Percentiles rank a stretch among this genome's conserved stretches.
Evolutionary conservation across 495 filamentous ascomycete genomes (phyloP).

Genomic region (Ramalina peruviana): DNA sequence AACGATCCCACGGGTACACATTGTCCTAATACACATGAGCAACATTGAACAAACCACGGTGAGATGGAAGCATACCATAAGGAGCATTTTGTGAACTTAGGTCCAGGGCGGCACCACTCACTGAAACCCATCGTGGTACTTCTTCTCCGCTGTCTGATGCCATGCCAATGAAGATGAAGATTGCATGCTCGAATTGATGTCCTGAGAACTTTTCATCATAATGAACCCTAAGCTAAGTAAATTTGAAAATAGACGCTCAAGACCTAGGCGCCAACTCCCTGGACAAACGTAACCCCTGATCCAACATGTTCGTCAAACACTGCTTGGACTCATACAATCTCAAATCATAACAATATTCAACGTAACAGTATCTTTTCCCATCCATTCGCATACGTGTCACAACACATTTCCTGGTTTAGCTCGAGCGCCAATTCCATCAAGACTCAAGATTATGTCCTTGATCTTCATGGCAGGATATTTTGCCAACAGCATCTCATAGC

Average conservation of each 20-base stretch:
- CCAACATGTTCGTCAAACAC: too few relatives aligned
- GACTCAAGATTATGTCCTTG: neutral
- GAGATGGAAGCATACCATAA: slow-evolving; percentile 15
- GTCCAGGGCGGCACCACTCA: slow-evolving; percentile 24
- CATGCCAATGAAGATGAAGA: too few relatives aligned
- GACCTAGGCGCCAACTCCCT: too few relatives aligned
- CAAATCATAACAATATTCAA: too few relatives aligned
- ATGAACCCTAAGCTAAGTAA: too few relatives aligned
- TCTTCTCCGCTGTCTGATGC: neutral
- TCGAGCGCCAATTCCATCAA: neutral
- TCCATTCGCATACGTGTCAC: neutral
- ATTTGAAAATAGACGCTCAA: too few relatives aligned
- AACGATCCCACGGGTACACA: slow-evolving; percentile 25
- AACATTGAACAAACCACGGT: neutral
- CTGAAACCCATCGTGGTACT: slow-evolving; percentile 22
- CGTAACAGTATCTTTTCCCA: too few relatives aligned
- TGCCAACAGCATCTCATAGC: neutral
- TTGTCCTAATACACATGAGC: slow-evolving; percentile 17
- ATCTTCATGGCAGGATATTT: neutral
- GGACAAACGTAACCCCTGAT: too few relatives aligned
- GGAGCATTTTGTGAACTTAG: slow-evolving; percentile 18
- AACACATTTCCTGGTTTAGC: neutral
- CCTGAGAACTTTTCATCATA: too few relatives aligned
- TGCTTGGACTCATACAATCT: too few relatives aligned
- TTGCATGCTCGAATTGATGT: too few relatives aligned